Base-by-base conservation (phyloP, 2,329 filamentous ascomycete species). In the Calonectria leucothoes region DNA sequence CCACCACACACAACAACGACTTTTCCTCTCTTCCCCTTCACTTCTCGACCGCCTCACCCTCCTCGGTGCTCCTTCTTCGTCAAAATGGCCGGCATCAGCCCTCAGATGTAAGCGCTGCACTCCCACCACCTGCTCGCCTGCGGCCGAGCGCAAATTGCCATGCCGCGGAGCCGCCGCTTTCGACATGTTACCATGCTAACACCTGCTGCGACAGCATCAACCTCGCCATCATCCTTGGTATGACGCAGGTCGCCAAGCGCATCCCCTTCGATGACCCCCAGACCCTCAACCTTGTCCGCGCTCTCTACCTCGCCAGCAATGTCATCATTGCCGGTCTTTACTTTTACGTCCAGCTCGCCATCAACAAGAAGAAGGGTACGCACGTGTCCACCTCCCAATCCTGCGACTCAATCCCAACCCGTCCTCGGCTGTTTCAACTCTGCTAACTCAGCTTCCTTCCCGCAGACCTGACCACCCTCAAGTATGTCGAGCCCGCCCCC, bases 191-290 rank as follows among this genome's bases (percentile, higher is more conserved):
- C 35, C 68, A 74, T 75, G 69, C 81, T 83, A 77, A 83, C 67
- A 48, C 51, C 23, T 51, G 25, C 55, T 39, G 66, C 69, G 76
- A 79, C 86, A 98, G 95, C 82, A 95, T 94, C 85, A 98, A 98
- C 91, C 90, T 98, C 85, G 89, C 95, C 88, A 95, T 98, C 93
- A 96, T 98, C 88, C 92, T 98, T 80, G 94, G 94, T 84, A 97
- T 98, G 94, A 98, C 98, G 95, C 96, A 98, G 90, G 94, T 98
- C 75, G 94, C 95, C 81, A 98, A 98, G 91, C 95, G 93, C 87
- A 93, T 99, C 75, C 95, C 96, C 63, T 98, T 98, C 82, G 96
- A 98, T 35, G 93, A 98, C 83, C 95, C 90, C 55, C 85, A 86
- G 59, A 88, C 90, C 25, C 89, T 92, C 79, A 91, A 90, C 83